A percentile compares a stretch with the other conserved stretches of the same genome.
Evolutionary conservation across 2,329 filamentous ascomycete genomes (phyloP).

Genomic region (Penicillium concentricum): DNA sequence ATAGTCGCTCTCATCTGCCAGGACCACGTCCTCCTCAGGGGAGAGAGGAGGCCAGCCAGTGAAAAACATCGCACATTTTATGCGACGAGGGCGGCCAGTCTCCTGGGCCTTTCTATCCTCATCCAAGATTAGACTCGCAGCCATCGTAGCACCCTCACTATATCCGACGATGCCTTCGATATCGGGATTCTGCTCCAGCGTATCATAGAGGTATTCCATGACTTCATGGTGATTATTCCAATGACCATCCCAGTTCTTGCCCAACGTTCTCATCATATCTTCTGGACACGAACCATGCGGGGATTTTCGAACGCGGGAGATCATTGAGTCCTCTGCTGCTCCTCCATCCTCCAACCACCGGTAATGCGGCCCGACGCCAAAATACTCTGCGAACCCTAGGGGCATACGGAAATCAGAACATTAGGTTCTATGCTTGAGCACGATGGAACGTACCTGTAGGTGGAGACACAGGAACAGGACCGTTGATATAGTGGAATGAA

Average conservation of each 20-base stretch:
- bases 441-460: slow-evolving; percentile 12
- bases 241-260: slow-evolving; percentile 16
- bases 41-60: slow-evolving; percentile 47
- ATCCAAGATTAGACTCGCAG: slow-evolving; percentile 54
- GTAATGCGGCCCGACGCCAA: slow-evolving; percentile 22
- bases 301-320: slow-evolving; percentile 23
- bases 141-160: slow-evolving; percentile 59
- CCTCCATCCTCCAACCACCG: slow-evolving; percentile 25
- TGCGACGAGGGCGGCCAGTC: slow-evolving; percentile 37
- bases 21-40: slow-evolving; percentile 32
- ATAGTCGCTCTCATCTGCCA: slow-evolving; percentile 43
- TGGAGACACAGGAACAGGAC: slow-evolving; percentile 17
- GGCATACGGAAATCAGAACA: neutral
- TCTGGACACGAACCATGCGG: slow-evolving; percentile 20
- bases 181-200: slow-evolving; percentile 42
- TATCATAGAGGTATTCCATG: slow-evolving; percentile 40
- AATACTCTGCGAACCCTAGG: slow-evolving; percentile 23
- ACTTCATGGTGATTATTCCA: slow-evolving; percentile 18
- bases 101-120: slow-evolving; percentile 45
- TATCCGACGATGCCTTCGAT: slow-evolving; percentile 61
- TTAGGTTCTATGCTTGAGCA: neutral
- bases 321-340: slow-evolving; percentile 23
- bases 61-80: slow-evolving; percentile 52
- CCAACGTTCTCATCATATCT: slow-evolving; percentile 19
- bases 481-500: slow-evolving; percentile 25